Evolutionary conservation across 495 filamentous ascomycete genomes (phyloP).

Genomic region (Lasiosphaeria miniovina): DNA sequence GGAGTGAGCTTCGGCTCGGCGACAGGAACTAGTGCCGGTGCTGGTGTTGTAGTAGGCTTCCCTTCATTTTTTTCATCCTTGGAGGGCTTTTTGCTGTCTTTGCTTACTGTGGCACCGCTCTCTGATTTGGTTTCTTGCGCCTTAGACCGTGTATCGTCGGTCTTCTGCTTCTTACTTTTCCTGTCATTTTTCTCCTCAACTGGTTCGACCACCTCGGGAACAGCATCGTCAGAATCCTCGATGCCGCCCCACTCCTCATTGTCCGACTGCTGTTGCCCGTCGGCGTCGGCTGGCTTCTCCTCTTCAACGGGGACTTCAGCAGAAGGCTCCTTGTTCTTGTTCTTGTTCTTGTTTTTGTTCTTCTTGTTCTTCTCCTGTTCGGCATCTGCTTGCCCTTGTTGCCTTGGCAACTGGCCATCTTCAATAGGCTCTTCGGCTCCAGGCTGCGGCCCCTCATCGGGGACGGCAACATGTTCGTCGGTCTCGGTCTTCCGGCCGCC

Average conservation of each 20-base stretch:
- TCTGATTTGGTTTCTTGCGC: conserved; percentile 14
- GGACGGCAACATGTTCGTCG: neutral
- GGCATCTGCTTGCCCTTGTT: neutral
- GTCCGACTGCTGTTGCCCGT: conserved; percentile 3
- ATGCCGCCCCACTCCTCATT: conserved; percentile 23
- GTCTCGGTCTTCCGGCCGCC: conserved; percentile 7
- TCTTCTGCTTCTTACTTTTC: conserved; percentile 34
- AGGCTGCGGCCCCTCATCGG: neutral
- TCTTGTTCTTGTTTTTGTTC: conserved; percentile 41
- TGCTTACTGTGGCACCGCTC: no score
- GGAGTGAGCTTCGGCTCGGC: conserved; percentile 67
- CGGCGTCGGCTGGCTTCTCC: conserved; percentile 5
- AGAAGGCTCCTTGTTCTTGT: conserved; percentile 23
- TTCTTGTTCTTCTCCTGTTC: conserved; percentile 33
- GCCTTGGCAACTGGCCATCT: neutral
- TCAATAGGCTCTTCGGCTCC: neutral
- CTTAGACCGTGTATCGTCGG: conserved; percentile 2
- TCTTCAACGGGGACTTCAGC: neutral
- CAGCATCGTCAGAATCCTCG: conserved; percentile 14
- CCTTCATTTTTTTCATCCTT: conserved; percentile 14
- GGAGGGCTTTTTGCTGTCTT: no score
- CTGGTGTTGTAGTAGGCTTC: conserved; percentile 15
- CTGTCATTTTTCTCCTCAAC: conserved; percentile 36
- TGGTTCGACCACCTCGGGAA: conserved; percentile 11
- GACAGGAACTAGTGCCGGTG: conserved; percentile 22